Percentiles rank a stretch among this genome's conserved stretches.
Evolutionary conservation across 345 rosid species (phyloP).

Genomic region (Sonneratia alba): DNA sequence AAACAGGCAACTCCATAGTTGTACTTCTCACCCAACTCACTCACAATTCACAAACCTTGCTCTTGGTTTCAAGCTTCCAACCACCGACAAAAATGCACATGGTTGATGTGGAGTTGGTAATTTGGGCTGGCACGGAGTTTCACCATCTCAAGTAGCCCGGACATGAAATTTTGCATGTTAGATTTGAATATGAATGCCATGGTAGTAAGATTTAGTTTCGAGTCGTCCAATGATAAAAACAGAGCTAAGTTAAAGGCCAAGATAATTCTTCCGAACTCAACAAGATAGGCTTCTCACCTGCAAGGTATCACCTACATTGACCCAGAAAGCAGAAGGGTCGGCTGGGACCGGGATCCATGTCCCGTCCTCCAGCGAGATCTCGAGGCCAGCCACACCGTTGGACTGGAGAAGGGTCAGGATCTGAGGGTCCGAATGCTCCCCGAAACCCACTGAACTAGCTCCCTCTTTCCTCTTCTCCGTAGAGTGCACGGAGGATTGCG

Average conservation of each 20-base stretch:
- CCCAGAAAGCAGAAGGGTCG: constrained; percentile 61
- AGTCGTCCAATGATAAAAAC: too few relatives aligned
- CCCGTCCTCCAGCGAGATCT: constrained; percentile 42
- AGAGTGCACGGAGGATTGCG: background rate
- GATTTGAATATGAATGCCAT: too few relatives aligned
- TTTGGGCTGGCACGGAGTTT: too few relatives aligned
- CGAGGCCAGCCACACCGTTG: constrained; percentile 78
- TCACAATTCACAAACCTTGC: background rate
- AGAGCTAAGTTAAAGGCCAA: too few relatives aligned
- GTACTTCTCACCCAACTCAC: background rate
- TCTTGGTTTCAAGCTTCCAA: too few relatives aligned
- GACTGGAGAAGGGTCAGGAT: constrained; percentile 73
- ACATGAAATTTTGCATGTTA: too few relatives aligned
- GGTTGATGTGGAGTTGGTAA: too few relatives aligned
- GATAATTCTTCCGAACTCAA: too few relatives aligned
- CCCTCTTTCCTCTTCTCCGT: background rate
- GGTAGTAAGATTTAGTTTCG: too few relatives aligned
- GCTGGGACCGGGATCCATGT: constrained; percentile 77
- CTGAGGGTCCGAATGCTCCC: constrained; percentile 96
- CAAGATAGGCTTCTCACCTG: constrained; percentile 34
- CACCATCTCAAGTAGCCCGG: too few relatives aligned
- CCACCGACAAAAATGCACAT: too few relatives aligned
- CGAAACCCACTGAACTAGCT: constrained; percentile 45
- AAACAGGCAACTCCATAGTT: background rate
- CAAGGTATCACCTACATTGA: constrained; percentile 75